Evolutionary conservation across 495 filamentous ascomycete species (phyloP), one percentile per base, ranked within the genome.

Genomic region (Chaetomium tenue): DNA sequence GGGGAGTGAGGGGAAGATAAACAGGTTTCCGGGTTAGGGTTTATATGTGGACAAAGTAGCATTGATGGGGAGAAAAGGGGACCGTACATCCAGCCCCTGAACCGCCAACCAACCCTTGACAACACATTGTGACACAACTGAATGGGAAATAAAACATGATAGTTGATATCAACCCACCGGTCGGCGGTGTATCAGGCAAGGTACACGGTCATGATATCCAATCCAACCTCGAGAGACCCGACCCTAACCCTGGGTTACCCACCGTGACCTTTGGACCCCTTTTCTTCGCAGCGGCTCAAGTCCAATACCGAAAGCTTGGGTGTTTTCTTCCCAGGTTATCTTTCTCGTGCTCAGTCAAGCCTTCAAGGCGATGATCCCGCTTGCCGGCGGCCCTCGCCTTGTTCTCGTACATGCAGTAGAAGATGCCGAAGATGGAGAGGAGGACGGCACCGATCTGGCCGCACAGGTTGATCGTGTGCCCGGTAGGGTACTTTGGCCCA

Each of bases 381-480:
- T 78, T 80, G 3, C 85, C 85, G 3, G 70, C 70, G 0, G 73
- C 80, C 3, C 85, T 74, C 20, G 78, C 63, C 8, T 67, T 72
- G 72, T 87, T 87, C 75, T 87, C 83, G 66, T 74, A 75, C 25
- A 70, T 64, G 68, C 79, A 81, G 66, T 86, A 87, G 20, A 72
- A 51, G 50, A 87, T 81, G 12, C 82, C 83, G 26, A 77, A 77
- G 23, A 76, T 23, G 37, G 80, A 59, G 18, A 86, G 75, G 56
- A 75, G 65, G 13, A 80, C 66, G 6, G 74, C 76, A 23, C 63
- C 69, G 28, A 79, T 63, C 65, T 87, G 80, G 4, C 78, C 80
- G 33, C 62, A 76, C 25, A 87, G 72, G 69, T 87, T 87, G 79
- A 87, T 86, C 22, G 80, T 76, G 72, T 87, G 85, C 33, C 85